Base-by-base conservation (phyloP, 2,329 filamentous ascomycete genomes). In the Colletotrichum tabaci region DNA sequence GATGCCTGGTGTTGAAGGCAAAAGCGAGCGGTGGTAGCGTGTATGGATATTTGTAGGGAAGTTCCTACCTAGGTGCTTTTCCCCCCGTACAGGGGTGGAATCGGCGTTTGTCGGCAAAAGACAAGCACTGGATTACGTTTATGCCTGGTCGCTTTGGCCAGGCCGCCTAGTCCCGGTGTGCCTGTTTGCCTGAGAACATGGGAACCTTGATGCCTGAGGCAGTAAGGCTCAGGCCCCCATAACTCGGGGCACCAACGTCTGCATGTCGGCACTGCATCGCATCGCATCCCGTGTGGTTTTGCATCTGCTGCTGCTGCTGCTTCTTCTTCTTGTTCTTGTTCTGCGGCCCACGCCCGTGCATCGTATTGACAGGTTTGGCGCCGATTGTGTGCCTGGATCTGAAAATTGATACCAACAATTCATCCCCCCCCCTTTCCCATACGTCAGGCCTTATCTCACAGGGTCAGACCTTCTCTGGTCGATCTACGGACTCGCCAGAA, bases 401-500 rank as follows among this genome's bases (percentile, higher is more conserved):
- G 60, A 64, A 68, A 64, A 50, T 57, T 64, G 66, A 57, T 56
- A 67, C 60, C 44, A 64, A 44, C 23, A 23, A 47, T n/a, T 40
- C 26, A 62, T 23, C 15, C 8, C 35, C 23, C 42, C 46, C 49
- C 12, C 15, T 38, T 49, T 21, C 15, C 9, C n/a, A 26, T 50
- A 30, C n/a, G 42, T 23, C 38, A 30, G 60, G 38, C 30, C 18
- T 26, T 16, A 10, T 62, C 30, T 15, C 16, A 55, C 38, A 2
- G 15, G 40, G 10, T 13, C 7, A 30, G 30, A 18, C 35, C 21
- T 35, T 21, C 16, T 16, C 16, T 21, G 16, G n/a, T 12, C 7
- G 2, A n/a, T 40, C n/a, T 6, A 35, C 50, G 38, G 55, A 40
- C 16, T 52, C 15, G 60, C 60, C 30, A 30, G 30, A 52, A 38